These are phyloP conservation scores for Mucor irregularis DNA, from an alignment of 371 early-diverging fungal species.

Conservation along the genomic window DNA sequence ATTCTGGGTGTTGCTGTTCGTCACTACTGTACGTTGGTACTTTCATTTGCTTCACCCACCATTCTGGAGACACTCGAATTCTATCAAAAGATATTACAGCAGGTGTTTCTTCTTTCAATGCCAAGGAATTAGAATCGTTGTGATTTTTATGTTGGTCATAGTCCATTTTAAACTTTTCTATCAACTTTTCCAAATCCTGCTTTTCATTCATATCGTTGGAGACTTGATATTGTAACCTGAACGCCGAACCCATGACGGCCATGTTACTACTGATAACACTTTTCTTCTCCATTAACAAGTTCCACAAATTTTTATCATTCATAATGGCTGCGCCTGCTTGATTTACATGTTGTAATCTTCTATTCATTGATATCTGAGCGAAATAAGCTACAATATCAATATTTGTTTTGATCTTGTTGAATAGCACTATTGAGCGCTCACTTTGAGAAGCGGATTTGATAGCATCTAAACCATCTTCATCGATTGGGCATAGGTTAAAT, in stretches of 20 bases:
- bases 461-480: constrained; percentile 20
- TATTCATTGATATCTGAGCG: constrained; percentile 15
- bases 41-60: constrained; percentile 32
- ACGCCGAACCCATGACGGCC: constrained; percentile 15
- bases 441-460: neutral
- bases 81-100: constrained; percentile 16
- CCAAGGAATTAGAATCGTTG: neutral
- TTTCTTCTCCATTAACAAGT: neutral
- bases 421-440: constrained; percentile 14
- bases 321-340: constrained; percentile 26
- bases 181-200: neutral
- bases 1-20: constrained; percentile 4
- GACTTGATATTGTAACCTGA: constrained; percentile 9
- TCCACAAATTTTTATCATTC: constrained; percentile 13
- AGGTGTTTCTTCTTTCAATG: neutral
- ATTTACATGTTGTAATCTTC: constrained; percentile 19
- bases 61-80: constrained; percentile 24
- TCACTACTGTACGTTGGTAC: neutral
- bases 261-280: neutral
- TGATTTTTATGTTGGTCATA: constrained; percentile 11
- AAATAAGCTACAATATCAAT: constrained; percentile 27
- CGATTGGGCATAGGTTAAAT: constrained; percentile 19
- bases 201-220: neutral
- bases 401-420: constrained; percentile 16
- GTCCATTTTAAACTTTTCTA: constrained; percentile 7